Percentiles rank a stretch among this genome's conserved stretches.
Conservation (phyloP, 2,329 filamentous ascomycete genomes). For the Cladosporium austrohemisphaericum region DNA sequence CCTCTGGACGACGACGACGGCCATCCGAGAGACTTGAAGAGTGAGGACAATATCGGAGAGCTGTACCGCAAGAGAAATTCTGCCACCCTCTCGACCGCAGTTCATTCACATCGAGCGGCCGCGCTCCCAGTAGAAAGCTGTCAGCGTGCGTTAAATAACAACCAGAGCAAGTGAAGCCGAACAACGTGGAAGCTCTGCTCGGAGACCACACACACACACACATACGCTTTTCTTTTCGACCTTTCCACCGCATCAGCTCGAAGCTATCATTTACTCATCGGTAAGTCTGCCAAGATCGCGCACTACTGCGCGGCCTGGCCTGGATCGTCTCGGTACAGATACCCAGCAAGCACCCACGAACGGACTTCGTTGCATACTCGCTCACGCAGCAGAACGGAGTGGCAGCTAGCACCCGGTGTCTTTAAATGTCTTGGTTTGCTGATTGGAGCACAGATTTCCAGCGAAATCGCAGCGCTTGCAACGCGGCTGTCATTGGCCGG, state of each 20-base stretch:
- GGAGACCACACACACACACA: too few relatives aligned
- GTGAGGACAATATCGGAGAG: not conserved
- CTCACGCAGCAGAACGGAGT: not conserved
- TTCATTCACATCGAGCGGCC: not conserved
- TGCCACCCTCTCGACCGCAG: too few relatives aligned
- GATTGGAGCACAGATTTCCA: constrained; percentile 12
- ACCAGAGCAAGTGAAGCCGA: too few relatives aligned
- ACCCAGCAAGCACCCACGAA: not conserved
- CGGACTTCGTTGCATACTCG: constrained; percentile 2
- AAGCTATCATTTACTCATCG: not conserved
- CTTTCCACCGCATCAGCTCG: not conserved
- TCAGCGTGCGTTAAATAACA: too few relatives aligned
- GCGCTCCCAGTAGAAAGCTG: too few relatives aligned
- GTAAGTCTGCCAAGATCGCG: constrained; percentile 11
- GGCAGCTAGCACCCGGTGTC: constrained; percentile 3
- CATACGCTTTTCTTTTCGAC: not conserved
- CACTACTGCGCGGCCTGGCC: constrained; percentile 1
- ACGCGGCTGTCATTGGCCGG: constrained; percentile 9
- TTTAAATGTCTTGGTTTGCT: constrained; percentile 11
- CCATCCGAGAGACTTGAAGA: not conserved
- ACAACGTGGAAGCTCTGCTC: too few relatives aligned
- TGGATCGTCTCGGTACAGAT: not conserved
- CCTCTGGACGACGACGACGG: not conserved
- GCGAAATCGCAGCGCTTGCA: constrained; percentile 12
- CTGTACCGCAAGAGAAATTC: not conserved